phyloP scores from a whole-genome alignment of 2,329 filamentous ascomycete genomes.

The Aspergillus felis region DNA sequence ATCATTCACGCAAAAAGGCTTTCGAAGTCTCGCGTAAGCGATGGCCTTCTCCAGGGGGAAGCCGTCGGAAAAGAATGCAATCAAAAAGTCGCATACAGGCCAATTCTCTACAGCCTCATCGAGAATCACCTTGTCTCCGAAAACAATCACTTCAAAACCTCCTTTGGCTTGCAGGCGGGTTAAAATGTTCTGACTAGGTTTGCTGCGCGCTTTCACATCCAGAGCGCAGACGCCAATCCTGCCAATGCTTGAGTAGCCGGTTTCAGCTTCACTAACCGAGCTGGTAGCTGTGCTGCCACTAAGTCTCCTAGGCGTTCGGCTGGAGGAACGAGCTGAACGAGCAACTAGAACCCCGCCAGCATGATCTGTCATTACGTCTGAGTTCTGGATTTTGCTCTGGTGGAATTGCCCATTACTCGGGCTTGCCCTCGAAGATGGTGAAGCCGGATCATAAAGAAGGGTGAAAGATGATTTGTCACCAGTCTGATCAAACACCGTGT shows the following conservation, averaged over 20 bases:
- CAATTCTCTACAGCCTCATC: conserved; percentile 96
- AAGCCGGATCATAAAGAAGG: conserved; percentile 14
- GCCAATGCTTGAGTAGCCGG: conserved; percentile 45
- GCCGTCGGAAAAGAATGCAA: conserved; percentile 97
- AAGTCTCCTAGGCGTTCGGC: conserved; percentile 68
- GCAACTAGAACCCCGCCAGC: conserved; percentile 34
- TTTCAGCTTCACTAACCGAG: conserved; percentile 66
- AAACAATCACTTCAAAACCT: conserved; percentile 95
- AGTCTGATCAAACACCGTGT: conserved; percentile 7
- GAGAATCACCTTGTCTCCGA: conserved; percentile 97
- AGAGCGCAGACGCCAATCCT: conserved; percentile 91
- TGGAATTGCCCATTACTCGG: conserved; percentile 8
- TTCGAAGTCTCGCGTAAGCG: conserved; percentile 85
- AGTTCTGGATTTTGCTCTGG: conserved; percentile 13
- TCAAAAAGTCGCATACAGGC: conserved; percentile 93
- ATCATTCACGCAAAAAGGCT: conserved; percentile 97
- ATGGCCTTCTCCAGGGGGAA: conserved; percentile 97
- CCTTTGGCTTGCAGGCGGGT: conserved; percentile 85
- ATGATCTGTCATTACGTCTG: conserved; percentile 22
- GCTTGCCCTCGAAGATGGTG: conserved; percentile 11
- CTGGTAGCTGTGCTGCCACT: conserved; percentile 79
- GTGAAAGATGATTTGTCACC: conserved; percentile 12
- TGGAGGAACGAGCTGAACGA: conserved; percentile 54
- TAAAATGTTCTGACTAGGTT: conserved; percentile 92
- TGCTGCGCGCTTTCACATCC: conserved; percentile 93